Conservation (phyloP, 2,329 filamentous ascomycete genomes). For the Dothideomycetes sp. region DNA sequence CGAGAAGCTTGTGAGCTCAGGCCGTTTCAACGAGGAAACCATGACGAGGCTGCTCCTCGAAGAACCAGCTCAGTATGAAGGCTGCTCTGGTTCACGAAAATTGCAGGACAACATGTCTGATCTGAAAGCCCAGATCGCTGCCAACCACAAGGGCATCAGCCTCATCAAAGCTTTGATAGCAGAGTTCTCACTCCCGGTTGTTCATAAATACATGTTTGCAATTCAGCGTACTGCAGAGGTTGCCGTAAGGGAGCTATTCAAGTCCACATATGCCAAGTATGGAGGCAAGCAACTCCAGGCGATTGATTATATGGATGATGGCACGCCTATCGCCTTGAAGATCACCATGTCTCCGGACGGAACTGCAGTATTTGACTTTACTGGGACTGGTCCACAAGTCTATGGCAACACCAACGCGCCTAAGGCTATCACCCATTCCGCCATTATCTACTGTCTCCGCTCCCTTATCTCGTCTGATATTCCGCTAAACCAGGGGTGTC, state of each 20-base stretch:
- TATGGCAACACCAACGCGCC: constrained; percentile 48
- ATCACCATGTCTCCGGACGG: constrained; percentile 6
- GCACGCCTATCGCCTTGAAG: constrained; percentile 5
- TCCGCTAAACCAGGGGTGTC: constrained; percentile 69
- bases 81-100: constrained; percentile 21
- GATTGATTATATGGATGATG: constrained; percentile 9
- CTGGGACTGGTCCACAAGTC: constrained; percentile 7
- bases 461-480: constrained; percentile 47
- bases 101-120: constrained; percentile 25
- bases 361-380: constrained; percentile 7
- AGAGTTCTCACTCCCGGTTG: constrained; percentile 4
- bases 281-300: constrained; percentile 4
- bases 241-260: constrained; percentile 6
- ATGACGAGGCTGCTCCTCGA: constrained; percentile 14
- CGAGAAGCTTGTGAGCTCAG: constrained; percentile 4
- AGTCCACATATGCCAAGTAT: constrained; percentile 3
- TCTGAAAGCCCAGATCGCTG: constrained; percentile 24
- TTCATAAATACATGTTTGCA: constrained; percentile 7
- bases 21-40: constrained; percentile 6
- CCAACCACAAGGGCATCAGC: constrained; percentile 23
- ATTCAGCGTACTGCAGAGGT: constrained; percentile 6
- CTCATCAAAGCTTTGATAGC: constrained; percentile 19
- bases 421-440: constrained; percentile 63
- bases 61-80: constrained; percentile 18
- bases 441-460: constrained; percentile 46